A percentile compares a stretch with the other conserved stretches of the same genome.
Evolutionary conservation across 163 green algal genomes (phyloP).

Genomic region (Smithsoniella earleae): DNA sequence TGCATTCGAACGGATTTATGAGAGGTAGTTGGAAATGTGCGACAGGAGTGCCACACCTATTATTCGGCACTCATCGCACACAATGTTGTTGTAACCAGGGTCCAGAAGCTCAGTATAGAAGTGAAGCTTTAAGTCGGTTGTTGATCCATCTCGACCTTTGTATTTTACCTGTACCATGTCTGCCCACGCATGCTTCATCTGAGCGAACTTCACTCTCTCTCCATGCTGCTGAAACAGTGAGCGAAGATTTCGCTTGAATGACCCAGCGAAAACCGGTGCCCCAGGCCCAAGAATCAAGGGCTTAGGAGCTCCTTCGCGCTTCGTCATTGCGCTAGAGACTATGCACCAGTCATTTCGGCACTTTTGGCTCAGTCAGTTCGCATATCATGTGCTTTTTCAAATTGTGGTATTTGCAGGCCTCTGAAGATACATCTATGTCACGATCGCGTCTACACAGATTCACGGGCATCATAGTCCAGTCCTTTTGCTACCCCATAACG

Average conservation of each 20-base stretch:
- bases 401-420: neutral
- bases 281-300: neutral
- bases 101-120: conserved; percentile 24
- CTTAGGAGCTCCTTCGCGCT: no score
- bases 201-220: conserved; percentile 13
- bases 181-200: conserved; percentile 28
- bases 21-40: neutral
- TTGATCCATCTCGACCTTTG: neutral
- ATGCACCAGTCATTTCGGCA: neutral
- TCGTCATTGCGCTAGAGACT: no score
- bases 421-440: no score
- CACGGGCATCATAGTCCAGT: no score
- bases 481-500: no score
- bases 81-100: conserved; percentile 17
- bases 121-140: conserved; percentile 26
- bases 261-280: neutral
- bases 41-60: neutral
- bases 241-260: conserved; percentile 5
- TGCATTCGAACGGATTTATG: neutral
- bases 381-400: neutral
- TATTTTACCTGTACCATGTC: conserved; percentile 28
- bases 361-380: neutral
- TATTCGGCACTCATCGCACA: conserved; percentile 28
- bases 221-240: neutral
- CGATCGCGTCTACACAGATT: no score